phyloP scores from a whole-genome alignment of 495 filamentous ascomycete species.

The Gamarada debralockiae region DNA sequence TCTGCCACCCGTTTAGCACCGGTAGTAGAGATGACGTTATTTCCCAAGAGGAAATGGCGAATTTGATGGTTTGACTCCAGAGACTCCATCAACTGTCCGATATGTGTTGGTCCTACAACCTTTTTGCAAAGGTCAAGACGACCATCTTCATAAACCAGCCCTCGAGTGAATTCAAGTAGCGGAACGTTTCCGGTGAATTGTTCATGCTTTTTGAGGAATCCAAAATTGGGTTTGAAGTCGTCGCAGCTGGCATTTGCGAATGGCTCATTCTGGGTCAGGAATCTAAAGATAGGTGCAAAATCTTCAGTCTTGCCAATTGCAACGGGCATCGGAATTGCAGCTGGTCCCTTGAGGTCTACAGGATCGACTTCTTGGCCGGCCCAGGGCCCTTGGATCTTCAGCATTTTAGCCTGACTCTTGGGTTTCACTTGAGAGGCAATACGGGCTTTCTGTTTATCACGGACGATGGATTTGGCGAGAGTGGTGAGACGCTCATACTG shows the following conservation, averaged over 20 bases:
- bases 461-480: conserved; percentile 2
- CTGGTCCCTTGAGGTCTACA: conserved; percentile 10
- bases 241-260: not conserved
- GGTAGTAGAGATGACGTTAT: no score
- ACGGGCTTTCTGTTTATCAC: not conserved
- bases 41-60: no score
- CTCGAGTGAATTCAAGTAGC: no score
- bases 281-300: conserved; percentile 9
- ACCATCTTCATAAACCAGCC: no score
- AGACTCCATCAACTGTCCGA: no score
- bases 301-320: conserved; percentile 10
- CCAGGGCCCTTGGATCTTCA: conserved; percentile 10
- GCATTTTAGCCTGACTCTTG: not conserved
- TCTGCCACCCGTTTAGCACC: no score
- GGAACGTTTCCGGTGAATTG: not conserved
- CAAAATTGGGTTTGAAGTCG: not conserved
- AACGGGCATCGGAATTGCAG: conserved; percentile 14
- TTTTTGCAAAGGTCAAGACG: no score
- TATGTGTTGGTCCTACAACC: no score
- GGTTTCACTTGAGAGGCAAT: no score
- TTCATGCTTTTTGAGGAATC: not conserved
- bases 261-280: conserved; percentile 4
- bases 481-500: conserved; percentile 1
- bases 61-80: no score
- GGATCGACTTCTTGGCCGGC: conserved; percentile 9